These are phyloP conservation scores for Fusarium verrucosum DNA, from an alignment of 2,329 filamentous ascomycete genomes.

Conservation along the genomic window DNA sequence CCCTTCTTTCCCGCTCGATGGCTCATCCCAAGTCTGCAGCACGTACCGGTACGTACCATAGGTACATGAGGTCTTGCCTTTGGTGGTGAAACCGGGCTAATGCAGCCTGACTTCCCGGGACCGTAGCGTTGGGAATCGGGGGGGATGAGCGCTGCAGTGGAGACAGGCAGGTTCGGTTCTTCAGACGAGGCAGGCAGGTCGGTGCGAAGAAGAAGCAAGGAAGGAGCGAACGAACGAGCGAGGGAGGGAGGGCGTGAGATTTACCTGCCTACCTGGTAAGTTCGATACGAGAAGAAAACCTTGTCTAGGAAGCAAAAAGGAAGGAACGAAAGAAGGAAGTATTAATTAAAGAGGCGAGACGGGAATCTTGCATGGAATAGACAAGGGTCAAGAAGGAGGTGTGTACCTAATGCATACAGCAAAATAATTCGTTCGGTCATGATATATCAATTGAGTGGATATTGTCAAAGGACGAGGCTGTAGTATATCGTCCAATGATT, in stretches of 20 bases:
- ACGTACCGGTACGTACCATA: slow-evolving; percentile 23
- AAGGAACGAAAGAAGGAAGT: slow-evolving; percentile 7
- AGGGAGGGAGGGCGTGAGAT: no score
- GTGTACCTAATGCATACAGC: slow-evolving; percentile 2
- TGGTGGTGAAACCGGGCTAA: slow-evolving; percentile 39
- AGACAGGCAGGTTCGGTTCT: slow-evolving; percentile 1
- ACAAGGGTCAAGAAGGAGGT: not conserved
- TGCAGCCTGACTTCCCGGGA: slow-evolving; percentile 41
- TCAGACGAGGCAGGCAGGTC: slow-evolving; percentile 6
- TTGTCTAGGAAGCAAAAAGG: no score
- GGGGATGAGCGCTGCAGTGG: slow-evolving; percentile 26
- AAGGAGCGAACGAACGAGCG: not conserved
- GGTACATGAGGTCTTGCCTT: not conserved
- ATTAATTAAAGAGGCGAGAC: slow-evolving; percentile 27
- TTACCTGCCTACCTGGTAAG: no score
- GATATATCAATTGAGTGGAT: slow-evolving; percentile 23
- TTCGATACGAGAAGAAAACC: not conserved
- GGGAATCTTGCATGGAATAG: slow-evolving; percentile 34
- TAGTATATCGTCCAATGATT: not conserved
- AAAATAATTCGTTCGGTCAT: not conserved
- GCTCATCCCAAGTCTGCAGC: slow-evolving; percentile 12
- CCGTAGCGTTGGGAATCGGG: slow-evolving; percentile 42
- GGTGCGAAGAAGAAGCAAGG: not conserved
- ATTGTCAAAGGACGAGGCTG: slow-evolving; percentile 20
- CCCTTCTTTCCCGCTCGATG: slow-evolving; percentile 1